Base-by-base conservation (phyloP, 805 yeast species). In the Ogataea chonburiensis region DNA sequence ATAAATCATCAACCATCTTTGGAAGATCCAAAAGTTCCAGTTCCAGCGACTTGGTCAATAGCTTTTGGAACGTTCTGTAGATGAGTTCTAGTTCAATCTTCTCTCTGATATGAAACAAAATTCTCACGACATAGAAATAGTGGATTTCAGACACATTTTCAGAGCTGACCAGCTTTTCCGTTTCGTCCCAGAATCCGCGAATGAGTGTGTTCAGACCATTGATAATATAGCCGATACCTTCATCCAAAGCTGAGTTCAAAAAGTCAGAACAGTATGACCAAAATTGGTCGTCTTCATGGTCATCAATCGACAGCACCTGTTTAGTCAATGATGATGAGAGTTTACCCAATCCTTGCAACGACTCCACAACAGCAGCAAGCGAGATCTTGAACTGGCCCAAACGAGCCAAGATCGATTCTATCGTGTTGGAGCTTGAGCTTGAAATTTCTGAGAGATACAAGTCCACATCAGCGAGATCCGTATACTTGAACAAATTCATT, bases 271-370 rank as follows among this genome's bases (percentile, higher is more conserved):
- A 25, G 0, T 13, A 6, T 4, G 24, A 12, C 68, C 68, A 63
- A 31, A 56, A 59, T 12, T 39, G 49, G 14, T 56, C 59, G 39
- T 62, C 50, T 27, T 62, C 67, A 22, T 44, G 40, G 33, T 62
- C 67, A 43, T 63, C 68, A 28, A 62, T 52, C n/a, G 66, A 56
- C 24, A 63, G 37, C 2, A 58, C 43, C 15, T 64, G 67, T 30
- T 56, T 60, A 2, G 32, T 32, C 23, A 63, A 28, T 3, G 44
- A 37, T 2, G 22, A 25, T 3, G 56, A 40, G 14, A 57, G 38
- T 7, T 39, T 42, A 3, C 45, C 37, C 6, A 61, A 24, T 4
- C 47, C 41, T 13, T 41, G 50, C 5, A 58, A 29, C 5, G 62
- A 46, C 1, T 32, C 34, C 7, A 52, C 21, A 11, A 46, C 32